Base-by-base conservation (phyloP, 345 rosid genomes). In the Crucihimalaya himalaica region DNA sequence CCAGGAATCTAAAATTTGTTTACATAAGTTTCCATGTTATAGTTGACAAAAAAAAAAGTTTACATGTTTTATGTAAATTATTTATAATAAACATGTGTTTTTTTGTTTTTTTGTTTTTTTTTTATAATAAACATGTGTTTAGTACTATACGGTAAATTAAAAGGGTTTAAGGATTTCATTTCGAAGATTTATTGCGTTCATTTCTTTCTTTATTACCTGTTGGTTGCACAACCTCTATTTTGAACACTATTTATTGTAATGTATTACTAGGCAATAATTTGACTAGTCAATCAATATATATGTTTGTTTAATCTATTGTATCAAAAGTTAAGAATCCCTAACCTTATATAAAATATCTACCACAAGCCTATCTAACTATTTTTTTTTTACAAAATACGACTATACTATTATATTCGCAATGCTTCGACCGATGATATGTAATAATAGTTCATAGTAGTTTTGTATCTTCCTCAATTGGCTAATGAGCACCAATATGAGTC, bases 201-300 rank as follows among this genome's bases (percentile, higher is more conserved):
- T 32, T 46, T 31, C 21, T 72, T 32, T 39, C 2, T 19, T 35
- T 23, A 57, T n/a, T 34, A 35, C 19, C 9, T 28, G 34, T 57
- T 58, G 67, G 67, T 37, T 66, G 4, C 34, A 27, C 39, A 74
- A 67, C 67, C 28, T 74, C 43, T 73, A 66, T 25, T 73, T 73
- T 46, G 53, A 66, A 21, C 19, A 58, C 42, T 66, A 35, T 19
- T 16, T 73, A 65, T 65, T 58, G 45, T 66, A 56, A 66, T 65
- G 4, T n/a, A 25, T 31, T 31, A 23, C 9, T 31, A 28, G 62
- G 39, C 56, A 60, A 60, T 59, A 68, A 60, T 59, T 75, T 68
- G 73, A 75, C 79, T 42, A 54, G 63, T 75, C 79, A 68, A 60
- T 50, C 55, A 51, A 39, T 60, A 32, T 67, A 52, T 34, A 14